Evolutionary conservation across 495 filamentous ascomycete species (phyloP).

Genomic region (Lepidopterella palustris): DNA sequence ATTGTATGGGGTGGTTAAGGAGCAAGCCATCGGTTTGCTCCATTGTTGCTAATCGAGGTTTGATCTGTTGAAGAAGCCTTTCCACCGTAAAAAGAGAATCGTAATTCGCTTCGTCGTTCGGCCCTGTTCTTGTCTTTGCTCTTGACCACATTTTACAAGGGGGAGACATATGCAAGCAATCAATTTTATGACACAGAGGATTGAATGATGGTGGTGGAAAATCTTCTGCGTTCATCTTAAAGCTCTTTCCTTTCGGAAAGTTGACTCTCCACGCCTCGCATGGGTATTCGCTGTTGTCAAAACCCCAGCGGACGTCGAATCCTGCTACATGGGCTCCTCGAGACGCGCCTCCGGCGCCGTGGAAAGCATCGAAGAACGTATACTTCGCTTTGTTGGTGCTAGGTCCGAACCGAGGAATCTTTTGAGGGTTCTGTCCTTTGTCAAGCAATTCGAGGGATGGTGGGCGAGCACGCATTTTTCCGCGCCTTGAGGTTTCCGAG

Average conservation of each 20-base stretch:
- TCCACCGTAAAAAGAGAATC: slow-evolving; percentile 56
- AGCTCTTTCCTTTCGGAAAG: slow-evolving; percentile 45
- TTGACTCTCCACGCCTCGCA: slow-evolving; percentile 54
- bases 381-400: slow-evolving; percentile 41
- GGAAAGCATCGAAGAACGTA: slow-evolving; percentile 65
- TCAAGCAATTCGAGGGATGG: background rate
- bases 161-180: slow-evolving; percentile 73
- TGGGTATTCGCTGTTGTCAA: slow-evolving; percentile 55
- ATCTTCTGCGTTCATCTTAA: slow-evolving; percentile 43
- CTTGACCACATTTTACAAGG: slow-evolving; percentile 81
- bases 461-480: background rate
- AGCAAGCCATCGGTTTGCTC: slow-evolving; percentile 70
- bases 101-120: slow-evolving; percentile 57
- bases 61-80: slow-evolving; percentile 51
- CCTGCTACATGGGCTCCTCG: slow-evolving; percentile 61
- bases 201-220: slow-evolving; percentile 36
- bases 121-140: slow-evolving; percentile 46
- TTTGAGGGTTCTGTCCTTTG: background rate
- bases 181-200: slow-evolving; percentile 42
- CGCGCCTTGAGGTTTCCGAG: background rate
- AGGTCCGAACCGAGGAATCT: background rate
- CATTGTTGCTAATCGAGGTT: slow-evolving; percentile 69
- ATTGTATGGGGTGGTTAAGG: slow-evolving; percentile 41
- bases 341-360: slow-evolving; percentile 70
- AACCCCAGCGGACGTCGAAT: slow-evolving; percentile 50